Base-by-base conservation (phyloP, 768 basidiomycete genomes). In the Mycena venus region DNA sequence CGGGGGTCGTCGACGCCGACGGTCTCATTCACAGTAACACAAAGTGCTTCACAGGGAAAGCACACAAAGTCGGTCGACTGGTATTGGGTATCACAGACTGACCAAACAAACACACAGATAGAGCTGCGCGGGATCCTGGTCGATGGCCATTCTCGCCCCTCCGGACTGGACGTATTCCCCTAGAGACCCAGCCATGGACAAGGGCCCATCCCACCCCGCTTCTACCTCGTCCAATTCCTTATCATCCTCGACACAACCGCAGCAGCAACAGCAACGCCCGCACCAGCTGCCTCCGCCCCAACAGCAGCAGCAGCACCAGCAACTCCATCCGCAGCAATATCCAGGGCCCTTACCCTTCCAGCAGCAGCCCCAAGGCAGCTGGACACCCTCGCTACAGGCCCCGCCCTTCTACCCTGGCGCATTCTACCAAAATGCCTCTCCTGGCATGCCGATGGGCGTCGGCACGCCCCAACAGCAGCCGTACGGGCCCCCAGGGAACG, bases 61-160 rank as follows among this genome's bases (percentile, higher is more conserved):
- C n/a, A n/a, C n/a, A n/a, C n/a, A n/a, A n/a, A n/a, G n/a, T n/a
- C 8, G 7, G 47, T 12, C 21, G 49, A 4, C 2, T 12, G 32
- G 1, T 36, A 4, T 8, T 14, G 2, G 15, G 23, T 2, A 12
- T 38, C 23, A 27, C 7, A 9, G 19, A 21, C 40, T 70, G 11
- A 61, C 44, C 15, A 7, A n/a, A n/a, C n/a, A n/a, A n/a, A n/a
- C n/a, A 3, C 4, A n/a, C 58, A 70, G 59, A 63, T 63, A 71
- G 51, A 71, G 3, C 23, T 17, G 17, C 2, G 11, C 29, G 44
- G 36, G 65, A 67, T 64, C 51, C 66, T 59, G 69, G 87, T 90
- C 87, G 88, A 94, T 95, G 94, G 94, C 94, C 85, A 89, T 94
- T 87, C 91, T 94, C 86, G 92, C 90, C 76, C 88, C 91, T 82